Base-by-base conservation (phyloP, 345 rosid genomes). In the Camelina laxa region DNA sequence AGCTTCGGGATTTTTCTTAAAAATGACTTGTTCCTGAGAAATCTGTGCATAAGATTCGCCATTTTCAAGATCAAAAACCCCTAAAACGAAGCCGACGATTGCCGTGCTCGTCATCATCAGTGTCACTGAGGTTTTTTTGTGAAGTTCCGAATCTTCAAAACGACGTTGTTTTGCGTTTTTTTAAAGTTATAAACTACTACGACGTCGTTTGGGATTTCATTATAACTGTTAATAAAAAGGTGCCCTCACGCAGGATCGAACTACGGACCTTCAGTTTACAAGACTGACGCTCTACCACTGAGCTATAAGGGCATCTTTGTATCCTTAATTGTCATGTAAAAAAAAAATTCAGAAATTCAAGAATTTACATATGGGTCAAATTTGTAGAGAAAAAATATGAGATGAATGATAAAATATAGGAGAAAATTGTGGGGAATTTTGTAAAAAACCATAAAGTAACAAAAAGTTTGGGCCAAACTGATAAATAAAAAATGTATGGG, bases 261-360 rank as follows among this genome's bases (percentile, higher is more conserved):
- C 87, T 84, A 69, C 68, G 84, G 84, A 85, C 87, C 91, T 88
- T 82, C 91, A 87, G 93, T 84, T 83, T 90, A 87, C 90, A 85
- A 90, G 88, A 90, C 88, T 82, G 88, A 82, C 87, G 86, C 93
- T 86, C 89, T 79, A 87, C 93, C 88, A 86, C 88, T 89, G 87
- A 86, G 84, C 85, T 73, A 80, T 80, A 77, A 17, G 76, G 78
- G 84, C 85, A 60, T 20, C 53, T 10, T 44, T 3, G 27, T 0
- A 7, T 1, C 0, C 0, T 1, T 2, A 7, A 6, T 57, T 48
- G 11, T 14, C 9, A 27, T 16, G 1, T 44, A 2, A 2, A 44
- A 45, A 45, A 45, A 42, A 45, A 6, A 6, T 15, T 27, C 5
- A 47, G 19, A 48, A 31, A 0, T 6, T 11, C 12, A 30, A 47